phyloP scores from a whole-genome alignment of 2,329 filamentous ascomycete species.

The Hypoxylon sp. region DNA sequence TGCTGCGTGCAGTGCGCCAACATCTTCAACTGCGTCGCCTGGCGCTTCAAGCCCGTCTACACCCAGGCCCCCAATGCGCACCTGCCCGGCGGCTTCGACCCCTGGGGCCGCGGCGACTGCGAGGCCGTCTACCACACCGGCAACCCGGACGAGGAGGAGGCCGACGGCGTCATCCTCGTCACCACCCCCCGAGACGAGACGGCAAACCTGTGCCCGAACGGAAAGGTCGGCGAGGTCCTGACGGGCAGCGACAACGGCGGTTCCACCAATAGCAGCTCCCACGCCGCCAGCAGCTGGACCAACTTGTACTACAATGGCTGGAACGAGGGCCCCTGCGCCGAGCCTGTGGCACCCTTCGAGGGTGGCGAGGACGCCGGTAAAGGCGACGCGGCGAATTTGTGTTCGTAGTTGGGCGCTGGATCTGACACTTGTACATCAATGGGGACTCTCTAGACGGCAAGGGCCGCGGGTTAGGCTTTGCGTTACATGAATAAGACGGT shows the following conservation, averaged over 20 bases:
- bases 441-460: not conserved
- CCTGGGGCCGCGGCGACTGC: constrained; percentile 44
- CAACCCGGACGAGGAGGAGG: constrained; percentile 13
- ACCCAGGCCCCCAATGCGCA: constrained; percentile 29
- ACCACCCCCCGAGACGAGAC: constrained; percentile 1
- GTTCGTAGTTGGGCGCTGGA: constrained; percentile 8
- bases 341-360: constrained; percentile 32
- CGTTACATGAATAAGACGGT: not conserved
- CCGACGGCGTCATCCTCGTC: constrained; percentile 9
- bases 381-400: constrained; percentile 33
- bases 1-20: constrained; percentile 43
- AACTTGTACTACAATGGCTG: constrained; percentile 45
- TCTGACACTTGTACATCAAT: not conserved
- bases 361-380: constrained; percentile 34
- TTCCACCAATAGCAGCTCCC: not conserved
- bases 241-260: not conserved
- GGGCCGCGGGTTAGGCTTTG: constrained; percentile 3
- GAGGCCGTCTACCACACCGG: constrained; percentile 42
- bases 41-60: constrained; percentile 42
- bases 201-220: constrained; percentile 31
- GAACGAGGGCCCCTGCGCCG: constrained; percentile 44
- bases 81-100: constrained; percentile 44
- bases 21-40: constrained; percentile 46
- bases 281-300: constrained; percentile 24
- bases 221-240: constrained; percentile 21